Evolutionary conservation across 2,329 filamentous ascomycete species (phyloP), one percentile per base, ranked within the genome.

Genomic region (Phyllachora maydis): DNA sequence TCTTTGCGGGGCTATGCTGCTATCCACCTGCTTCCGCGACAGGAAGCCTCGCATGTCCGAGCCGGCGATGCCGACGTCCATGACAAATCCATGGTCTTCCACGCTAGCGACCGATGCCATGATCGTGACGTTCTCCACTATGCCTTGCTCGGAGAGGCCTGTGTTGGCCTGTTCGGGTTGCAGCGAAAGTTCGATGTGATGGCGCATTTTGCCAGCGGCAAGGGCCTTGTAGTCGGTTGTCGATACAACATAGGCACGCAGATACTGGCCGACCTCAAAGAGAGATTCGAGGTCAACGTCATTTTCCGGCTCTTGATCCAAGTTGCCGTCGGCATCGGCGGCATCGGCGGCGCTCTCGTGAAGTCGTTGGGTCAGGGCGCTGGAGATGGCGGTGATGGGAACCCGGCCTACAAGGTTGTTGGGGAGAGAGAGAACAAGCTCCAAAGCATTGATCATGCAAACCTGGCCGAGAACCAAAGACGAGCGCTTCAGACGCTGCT

Each of bases 51-150:
- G 72, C 24, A 83, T 45, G 18, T 65, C 60, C 16, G 59, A 51
- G 25, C 69, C 65, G 17, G 69, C 57, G 5, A 95, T 54, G 11
- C 81, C 81, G 18, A 95, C 50, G 35, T 93, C 81, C 81, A 98
- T 92, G 26, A 95, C 66, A 28, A 88, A 63, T 30, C 88, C 88
- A 40, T 92, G 83, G 37, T 98, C 90, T 47, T 98, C 85, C n/a
- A 90, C 74, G 46, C 85, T 98, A 23, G 64, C 50, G 14, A 98
- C 72, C 0, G 82, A 74, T 2, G 82, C 85, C 60, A 95, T 90
- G 11, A 95, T 54, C 21, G 77, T 82, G 32, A 58, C 61, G 39
- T 91, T 74, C 19, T 62, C 49, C 7, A 88, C 68, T 7, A 93
- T 48, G 36, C 81, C 79, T 19, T 74, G 66, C 33, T 66, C 62